Base-by-base conservation (phyloP, 2,329 filamentous ascomycete genomes). In the Hypoxylon sp. region DNA sequence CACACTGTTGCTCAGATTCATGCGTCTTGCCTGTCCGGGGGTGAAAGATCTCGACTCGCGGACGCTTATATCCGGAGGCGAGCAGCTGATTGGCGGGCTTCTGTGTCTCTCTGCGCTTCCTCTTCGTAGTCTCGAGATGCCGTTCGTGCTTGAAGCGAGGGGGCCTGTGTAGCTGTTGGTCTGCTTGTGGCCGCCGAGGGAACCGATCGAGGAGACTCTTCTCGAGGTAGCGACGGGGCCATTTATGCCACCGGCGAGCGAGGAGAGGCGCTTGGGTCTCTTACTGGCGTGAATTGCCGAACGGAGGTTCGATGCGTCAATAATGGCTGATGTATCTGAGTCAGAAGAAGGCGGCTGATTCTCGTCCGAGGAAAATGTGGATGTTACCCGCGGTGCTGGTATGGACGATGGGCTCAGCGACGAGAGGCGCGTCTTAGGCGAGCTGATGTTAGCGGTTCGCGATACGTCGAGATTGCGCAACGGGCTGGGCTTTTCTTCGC, bases 301-400 rank as follows among this genome's bases (percentile, higher is more conserved):
- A 54, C 87, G 85, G 35, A 89, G 82, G 77, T 88, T 88, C 48
- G 83, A 81, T 3, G 83, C 77, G 74, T 89, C 86, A 54, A 89
- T 82, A 17, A 80, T 73, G 22, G 73, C 31, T 63, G 82, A 82
- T 5, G 83, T 81, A n/a, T 87, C 85, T 19, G 84, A 85, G 65
- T 87, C 85, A 51, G 85, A 86, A 39, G 77, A 75, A 4, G 83
- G 83, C 2, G 84, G 84, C 55, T 83, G 82, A 74, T 88, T 88
- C 77, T 88, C 86, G 73, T 87, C 85, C 3, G 80, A 77, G 3
- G 82, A 79, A 2, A 73, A 72, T 13, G 73, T 70, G 3, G 54
- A 58, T 10, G 42, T 52, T 13, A 51, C 55, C 19, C 61, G 48
- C 48, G 61, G 70, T 11, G 78, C 76, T 5, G 79, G 77, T 54